These are phyloP conservation scores for Xylaria multiplex DNA, from an alignment of 2,329 filamentous ascomycete genomes.

Conservation along the genomic window DNA sequence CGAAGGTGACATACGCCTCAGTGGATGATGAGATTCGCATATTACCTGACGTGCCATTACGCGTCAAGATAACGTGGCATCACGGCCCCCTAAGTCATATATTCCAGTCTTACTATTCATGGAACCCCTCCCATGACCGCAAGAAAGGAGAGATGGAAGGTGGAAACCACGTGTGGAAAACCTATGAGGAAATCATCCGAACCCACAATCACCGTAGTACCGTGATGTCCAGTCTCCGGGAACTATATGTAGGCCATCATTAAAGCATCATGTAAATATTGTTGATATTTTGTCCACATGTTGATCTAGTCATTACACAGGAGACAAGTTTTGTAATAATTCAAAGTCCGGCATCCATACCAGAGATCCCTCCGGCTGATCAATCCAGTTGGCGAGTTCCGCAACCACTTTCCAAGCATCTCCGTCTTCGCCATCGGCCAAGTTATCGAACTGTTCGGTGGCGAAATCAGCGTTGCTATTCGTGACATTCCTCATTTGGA, in stretches of 20 bases:
- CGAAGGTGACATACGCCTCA: not conserved
- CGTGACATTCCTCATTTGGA: slow-evolving; percentile 36
- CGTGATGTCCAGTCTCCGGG: too few species aligned
- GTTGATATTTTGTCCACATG: not conserved
- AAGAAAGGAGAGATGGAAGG: too few species aligned
- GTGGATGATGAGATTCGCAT: not conserved
- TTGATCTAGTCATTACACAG: slow-evolving; percentile 15
- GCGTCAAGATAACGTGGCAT: too few species aligned
- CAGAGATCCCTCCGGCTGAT: slow-evolving; percentile 44
- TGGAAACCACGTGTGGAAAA: too few species aligned
- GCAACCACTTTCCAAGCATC: slow-evolving; percentile 47
- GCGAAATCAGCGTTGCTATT: slow-evolving; percentile 44
- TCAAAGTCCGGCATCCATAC: slow-evolving; percentile 50
- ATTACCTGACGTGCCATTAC: too few species aligned
- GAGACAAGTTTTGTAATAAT: slow-evolving; percentile 44
- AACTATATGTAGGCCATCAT: not conserved
- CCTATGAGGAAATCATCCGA: too few species aligned
- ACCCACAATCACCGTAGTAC: too few species aligned
- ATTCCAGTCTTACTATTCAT: too few species aligned
- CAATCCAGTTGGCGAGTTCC: slow-evolving; percentile 48
- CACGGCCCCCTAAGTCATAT: too few species aligned
- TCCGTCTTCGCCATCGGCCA: slow-evolving; percentile 34
- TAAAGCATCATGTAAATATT: not conserved
- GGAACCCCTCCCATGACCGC: too few species aligned
- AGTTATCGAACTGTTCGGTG: slow-evolving; percentile 31